A percentile compares a stretch with the other conserved stretches of the same genome.
These are phyloP conservation scores for Scheffersomyces illinoinensis DNA, from an alignment of 1,139 yeast species.

Conservation along the genomic window DNA sequence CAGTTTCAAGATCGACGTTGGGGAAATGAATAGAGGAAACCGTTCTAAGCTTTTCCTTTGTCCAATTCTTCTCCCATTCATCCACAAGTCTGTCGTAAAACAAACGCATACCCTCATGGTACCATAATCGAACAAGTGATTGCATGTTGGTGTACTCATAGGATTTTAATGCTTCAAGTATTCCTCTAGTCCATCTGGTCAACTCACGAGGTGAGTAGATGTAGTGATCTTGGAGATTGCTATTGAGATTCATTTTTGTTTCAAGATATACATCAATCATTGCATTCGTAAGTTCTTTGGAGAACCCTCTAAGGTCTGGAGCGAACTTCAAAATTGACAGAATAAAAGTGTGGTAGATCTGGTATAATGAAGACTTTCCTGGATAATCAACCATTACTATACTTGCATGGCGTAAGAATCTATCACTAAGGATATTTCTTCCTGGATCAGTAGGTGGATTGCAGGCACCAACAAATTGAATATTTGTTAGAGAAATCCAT, in stretches of 20 bases:
- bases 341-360: conserved; percentile 65
- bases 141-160: conserved; percentile 35
- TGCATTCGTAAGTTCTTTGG: conserved; percentile 56
- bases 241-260: conserved; percentile 43
- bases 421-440: conserved; percentile 54
- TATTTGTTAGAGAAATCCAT: conserved; percentile 68
- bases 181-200: conserved; percentile 85
- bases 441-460: conserved; percentile 88
- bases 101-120: conserved; percentile 76
- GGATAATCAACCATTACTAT: conserved; percentile 84
- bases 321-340: conserved; percentile 59
- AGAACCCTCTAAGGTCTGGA: conserved; percentile 62
- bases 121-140: conserved; percentile 67
- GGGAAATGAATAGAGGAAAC: conserved; percentile 49
- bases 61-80: conserved; percentile 52
- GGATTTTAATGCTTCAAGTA: conserved; percentile 55
- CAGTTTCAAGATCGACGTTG: conserved; percentile 34
- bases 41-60: conserved; percentile 42
- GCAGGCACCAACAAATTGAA: conserved; percentile 93
- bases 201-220: conserved; percentile 89
- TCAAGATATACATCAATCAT: conserved; percentile 64
- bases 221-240: conserved; percentile 53
- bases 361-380: conserved; percentile 57
- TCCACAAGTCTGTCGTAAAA: conserved; percentile 71
- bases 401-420: conserved; percentile 71